A percentile compares a stretch with the other conserved stretches of the same genome.
These are phyloP conservation scores for Suhomyces panamericanus DNA, from an alignment of 1,139 yeast genomes.

Conservation along the genomic window DNA sequence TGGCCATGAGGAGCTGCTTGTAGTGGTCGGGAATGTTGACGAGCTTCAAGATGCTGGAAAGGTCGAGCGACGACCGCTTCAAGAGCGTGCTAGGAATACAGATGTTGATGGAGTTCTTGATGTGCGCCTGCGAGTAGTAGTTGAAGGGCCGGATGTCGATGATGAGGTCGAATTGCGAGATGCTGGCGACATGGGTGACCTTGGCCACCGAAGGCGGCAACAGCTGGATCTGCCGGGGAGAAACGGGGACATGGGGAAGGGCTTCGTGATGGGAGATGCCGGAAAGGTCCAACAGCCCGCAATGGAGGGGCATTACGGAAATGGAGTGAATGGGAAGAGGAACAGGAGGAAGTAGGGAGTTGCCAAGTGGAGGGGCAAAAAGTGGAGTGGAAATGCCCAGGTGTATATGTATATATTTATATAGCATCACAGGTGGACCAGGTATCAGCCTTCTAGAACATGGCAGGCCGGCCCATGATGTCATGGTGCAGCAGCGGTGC, in stretches of 20 bases:
- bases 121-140: conserved; percentile 30
- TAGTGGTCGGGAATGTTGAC: conserved; percentile 24
- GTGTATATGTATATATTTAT: background rate
- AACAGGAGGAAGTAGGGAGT: background rate
- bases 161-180: conserved; percentile 21
- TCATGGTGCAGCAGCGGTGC: background rate
- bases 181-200: conserved; percentile 9
- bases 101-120: conserved; percentile 33
- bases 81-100: conserved; percentile 46
- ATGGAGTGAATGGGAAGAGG: background rate
- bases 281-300: conserved; percentile 5
- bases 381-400: no score
- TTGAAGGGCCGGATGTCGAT: conserved; percentile 43
- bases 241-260: conserved; percentile 1
- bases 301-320: background rate
- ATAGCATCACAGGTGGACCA: background rate
- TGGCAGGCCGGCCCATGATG: background rate
- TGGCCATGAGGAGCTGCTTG: conserved; percentile 20
- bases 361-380: no score
- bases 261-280: background rate
- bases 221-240: background rate
- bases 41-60: conserved; percentile 32
- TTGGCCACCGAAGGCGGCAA: conserved; percentile 11
- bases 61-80: conserved; percentile 35
- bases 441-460: conserved; percentile 5